Conservation (phyloP, 2,329 filamentous ascomycete genomes). For the Colletotrichum camelliae region DNA sequence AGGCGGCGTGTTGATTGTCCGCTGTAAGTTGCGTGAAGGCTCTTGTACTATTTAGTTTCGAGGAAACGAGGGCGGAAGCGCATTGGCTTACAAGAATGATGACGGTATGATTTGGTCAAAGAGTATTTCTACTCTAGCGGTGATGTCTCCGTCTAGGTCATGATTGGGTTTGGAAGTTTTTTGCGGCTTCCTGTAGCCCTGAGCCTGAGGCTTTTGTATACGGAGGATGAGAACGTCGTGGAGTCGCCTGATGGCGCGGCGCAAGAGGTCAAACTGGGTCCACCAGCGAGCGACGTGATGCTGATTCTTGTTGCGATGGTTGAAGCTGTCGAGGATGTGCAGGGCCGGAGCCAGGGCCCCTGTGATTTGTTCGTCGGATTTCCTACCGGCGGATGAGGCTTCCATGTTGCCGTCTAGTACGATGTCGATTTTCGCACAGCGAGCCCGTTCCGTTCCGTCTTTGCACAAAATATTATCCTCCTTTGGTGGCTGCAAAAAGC, state of each 20-base stretch:
- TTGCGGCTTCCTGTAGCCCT: constrained; percentile 1
- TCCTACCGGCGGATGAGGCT: constrained; percentile 19
- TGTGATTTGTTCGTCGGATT: constrained; percentile 14
- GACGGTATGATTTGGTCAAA: constrained; percentile 34
- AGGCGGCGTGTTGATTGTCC: constrained; percentile 74
- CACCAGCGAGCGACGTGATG: constrained; percentile 86
- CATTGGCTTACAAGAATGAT: constrained; percentile 39
- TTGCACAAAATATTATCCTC: not conserved
- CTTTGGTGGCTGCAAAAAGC: not conserved
- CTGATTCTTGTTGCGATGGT: constrained; percentile 90
- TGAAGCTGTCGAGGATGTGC: constrained; percentile 72
- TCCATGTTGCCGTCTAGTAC: not conserved
- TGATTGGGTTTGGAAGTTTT: not conserved
- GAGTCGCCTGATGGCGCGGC: constrained; percentile 68
- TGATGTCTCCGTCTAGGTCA: not conserved
- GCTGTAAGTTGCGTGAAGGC: constrained; percentile 73
- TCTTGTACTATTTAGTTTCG: constrained; percentile 34
- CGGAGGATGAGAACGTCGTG: constrained; percentile 34
- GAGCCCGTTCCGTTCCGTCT: not conserved
- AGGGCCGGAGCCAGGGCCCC: constrained; percentile 41
- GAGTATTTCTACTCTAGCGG: constrained; percentile 28
- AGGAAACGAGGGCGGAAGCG: not conserved
- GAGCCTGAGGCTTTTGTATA: not conserved
- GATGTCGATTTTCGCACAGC: not conserved
- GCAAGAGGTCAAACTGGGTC: constrained; percentile 72